Evolutionary conservation across 2,329 filamentous ascomycete genomes (phyloP).

Genomic region (Akanthomyces uredinophilus): DNA sequence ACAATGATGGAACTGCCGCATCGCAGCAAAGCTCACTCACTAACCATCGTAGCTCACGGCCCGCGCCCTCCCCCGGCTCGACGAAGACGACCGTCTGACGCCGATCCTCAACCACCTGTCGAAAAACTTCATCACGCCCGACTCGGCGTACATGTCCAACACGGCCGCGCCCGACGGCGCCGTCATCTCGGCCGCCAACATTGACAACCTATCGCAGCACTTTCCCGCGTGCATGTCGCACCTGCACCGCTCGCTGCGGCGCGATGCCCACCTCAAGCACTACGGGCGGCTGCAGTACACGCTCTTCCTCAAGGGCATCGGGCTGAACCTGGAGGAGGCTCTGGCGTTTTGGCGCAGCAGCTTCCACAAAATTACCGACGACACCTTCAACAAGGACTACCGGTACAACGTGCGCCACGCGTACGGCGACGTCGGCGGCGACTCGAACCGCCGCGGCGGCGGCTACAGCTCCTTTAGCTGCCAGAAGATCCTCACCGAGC

Average conservation of each 20-base stretch:
- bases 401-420: conserved; percentile 92
- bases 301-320: conserved; percentile 93
- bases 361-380: conserved; percentile 85
- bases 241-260: conserved; percentile 77
- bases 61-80: conserved; percentile 83
- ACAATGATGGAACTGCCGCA: not conserved
- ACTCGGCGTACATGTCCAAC: conserved; percentile 67
- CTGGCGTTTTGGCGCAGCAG: conserved; percentile 84
- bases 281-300: conserved; percentile 91
- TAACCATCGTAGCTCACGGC: conserved; percentile 62
- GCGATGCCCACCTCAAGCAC: conserved; percentile 89
- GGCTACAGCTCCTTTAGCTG: conserved; percentile 92
- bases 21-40: not conserved
- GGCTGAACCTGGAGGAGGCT: conserved; percentile 84
- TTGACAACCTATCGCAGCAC: conserved; percentile 73
- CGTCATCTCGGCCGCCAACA: conserved; percentile 69
- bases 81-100: conserved; percentile 88
- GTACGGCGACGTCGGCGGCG: conserved; percentile 93
- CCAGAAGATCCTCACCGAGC: conserved; percentile 89
- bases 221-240: conserved; percentile 95
- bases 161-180: conserved; percentile 62
- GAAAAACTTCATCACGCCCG: conserved; percentile 90
- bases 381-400: conserved; percentile 96
- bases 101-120: conserved; percentile 71
- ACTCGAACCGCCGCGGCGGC: conserved; percentile 76